Base-by-base conservation (phyloP, 2,329 filamentous ascomycete genomes). In the Fusarium tanahbumbuense region DNA sequence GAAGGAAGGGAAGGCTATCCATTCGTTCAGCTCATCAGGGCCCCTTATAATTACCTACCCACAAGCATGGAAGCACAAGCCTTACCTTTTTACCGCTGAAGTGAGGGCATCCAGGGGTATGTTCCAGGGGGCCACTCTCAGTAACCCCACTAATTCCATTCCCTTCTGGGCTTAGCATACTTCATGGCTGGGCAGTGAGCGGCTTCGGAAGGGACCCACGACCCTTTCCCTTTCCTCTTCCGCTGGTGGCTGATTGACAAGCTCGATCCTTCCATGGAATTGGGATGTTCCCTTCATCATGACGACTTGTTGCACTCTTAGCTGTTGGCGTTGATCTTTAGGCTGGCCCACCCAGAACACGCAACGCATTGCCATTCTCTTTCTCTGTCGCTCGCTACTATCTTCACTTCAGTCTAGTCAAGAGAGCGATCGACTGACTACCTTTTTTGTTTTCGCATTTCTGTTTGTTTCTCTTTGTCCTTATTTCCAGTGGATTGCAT, bases 201-300 rank as follows among this genome's bases (percentile, higher is more conserved):
- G 37, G 60, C 34, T 37, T 52, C 48, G 37, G 58, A 48, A 56
- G 47, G 44, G 46, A 37, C 44, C 30, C 61, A 67, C 49, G 61
- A 55, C 56, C 56, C 61, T 70, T 53, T 45, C 60, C 44, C 32
- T 55, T 41, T 53, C 48, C 16, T 49, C 32, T 62, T 63, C 32
- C 27, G 47, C 34, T 10, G 49, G 30, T 53, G 32, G 37, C 49
- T 53, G 23, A n/a, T 34, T 34, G 20, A 32, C 32, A 42, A 52
- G 46, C 52, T 48, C 50, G 65, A 69, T 69, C 65, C 66, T 69
- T 69, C 65, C 66, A 66, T 72, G 60, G 69, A 72, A 71, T 71
- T 71, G 68, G 65, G 69, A 71, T 72, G 68, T 66, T 70, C 61
- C 52, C 55, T 61, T 55, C 57, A 71, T 72, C 60, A 72, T 71